Base-by-base conservation (phyloP, 2,329 filamentous ascomycete species). In the Fusarium graminum region DNA sequence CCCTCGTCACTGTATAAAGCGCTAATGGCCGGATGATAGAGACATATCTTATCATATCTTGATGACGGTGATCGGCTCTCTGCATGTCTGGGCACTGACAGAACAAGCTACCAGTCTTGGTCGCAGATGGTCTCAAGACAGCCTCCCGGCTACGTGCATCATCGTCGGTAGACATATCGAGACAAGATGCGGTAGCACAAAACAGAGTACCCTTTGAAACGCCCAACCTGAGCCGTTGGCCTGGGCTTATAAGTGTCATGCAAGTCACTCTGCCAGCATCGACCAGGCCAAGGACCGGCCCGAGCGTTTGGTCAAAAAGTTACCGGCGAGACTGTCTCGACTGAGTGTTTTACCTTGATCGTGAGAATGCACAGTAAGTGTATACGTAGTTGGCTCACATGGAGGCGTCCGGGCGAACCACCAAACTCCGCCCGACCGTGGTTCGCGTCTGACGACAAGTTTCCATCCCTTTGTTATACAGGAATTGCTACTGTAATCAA, bases 351-450 rank as follows among this genome's bases (percentile, higher is more conserved):
- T 25, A 29, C 22, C 10, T 38, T 59, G 42, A 28, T 9, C 34
- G 30, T 30, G 40, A 36, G 14, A 36, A 17, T 36, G 10, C 41
- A 7, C 42, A 10, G 26, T 25, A 36, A n/a, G 8, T 19, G n/a
- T 40, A 40, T 50, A 52, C 25, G 29, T 54, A 53, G 39, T 29
- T 64, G 60, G 32, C 42, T 26, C 50, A 36, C 30, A 59, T 22
- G 41, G 39, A 47, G 47, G 44, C 54, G 19, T 25, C 42, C 39
- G 47, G 47, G 65, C 65, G 64, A 68, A 67, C 65, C 65, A 57
- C 26, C 34, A 25, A 34, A 22, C 43, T 16, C 40, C 17, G 26
- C 40, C 26, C 40, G 14, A 19, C 42, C 19, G 30, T 41, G 45
- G 63, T 60, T 45, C 53, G 53, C 49, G 16, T 29, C 36, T 50